phyloP scores from a whole-genome alignment of 495 filamentous ascomycete species.

The Clavariopsis aquatica region DNA sequence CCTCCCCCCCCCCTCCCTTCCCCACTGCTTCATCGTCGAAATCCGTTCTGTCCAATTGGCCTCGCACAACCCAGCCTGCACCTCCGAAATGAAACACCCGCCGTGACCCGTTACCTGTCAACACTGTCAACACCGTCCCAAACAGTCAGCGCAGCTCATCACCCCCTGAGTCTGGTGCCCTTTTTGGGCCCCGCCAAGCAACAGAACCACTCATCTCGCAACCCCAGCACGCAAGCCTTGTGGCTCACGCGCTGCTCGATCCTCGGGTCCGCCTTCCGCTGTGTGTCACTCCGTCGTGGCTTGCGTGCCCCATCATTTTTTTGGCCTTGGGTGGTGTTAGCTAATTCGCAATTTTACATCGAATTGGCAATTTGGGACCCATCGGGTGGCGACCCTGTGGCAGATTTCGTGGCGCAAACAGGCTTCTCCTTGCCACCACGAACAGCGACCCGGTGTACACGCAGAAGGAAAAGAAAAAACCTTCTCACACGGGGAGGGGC shows the following conservation, averaged over 20 bases:
- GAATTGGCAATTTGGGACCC: conserved; percentile 32
- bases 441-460: not conserved
- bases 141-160: conserved; percentile 1
- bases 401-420: conserved; percentile 20
- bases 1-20: conserved; percentile 4
- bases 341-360: conserved; percentile 24
- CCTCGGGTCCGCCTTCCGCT: conserved; percentile 6
- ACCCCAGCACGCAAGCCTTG: conserved; percentile 15
- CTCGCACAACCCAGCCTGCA: not conserved
- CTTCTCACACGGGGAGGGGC: not conserved
- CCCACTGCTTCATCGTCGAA: not conserved
- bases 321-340: conserved; percentile 9
- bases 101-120: conserved; percentile 22
- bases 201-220: conserved; percentile 26
- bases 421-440: conserved; percentile 9
- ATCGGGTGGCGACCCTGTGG: conserved; percentile 3
- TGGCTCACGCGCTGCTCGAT: conserved; percentile 22
- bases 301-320: conserved; percentile 5
- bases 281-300: conserved; percentile 15
- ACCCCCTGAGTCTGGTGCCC: conserved; percentile 9
- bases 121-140: conserved; percentile 17
- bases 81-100: conserved; percentile 19
- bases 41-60: conserved; percentile 15
- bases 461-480: not conserved
- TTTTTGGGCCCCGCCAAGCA: conserved; percentile 8